Evolutionary conservation across 352 stramenopile species (phyloP), one percentile per base, ranked within the genome.

Genomic region (Peronosclerospora sorghi): DNA sequence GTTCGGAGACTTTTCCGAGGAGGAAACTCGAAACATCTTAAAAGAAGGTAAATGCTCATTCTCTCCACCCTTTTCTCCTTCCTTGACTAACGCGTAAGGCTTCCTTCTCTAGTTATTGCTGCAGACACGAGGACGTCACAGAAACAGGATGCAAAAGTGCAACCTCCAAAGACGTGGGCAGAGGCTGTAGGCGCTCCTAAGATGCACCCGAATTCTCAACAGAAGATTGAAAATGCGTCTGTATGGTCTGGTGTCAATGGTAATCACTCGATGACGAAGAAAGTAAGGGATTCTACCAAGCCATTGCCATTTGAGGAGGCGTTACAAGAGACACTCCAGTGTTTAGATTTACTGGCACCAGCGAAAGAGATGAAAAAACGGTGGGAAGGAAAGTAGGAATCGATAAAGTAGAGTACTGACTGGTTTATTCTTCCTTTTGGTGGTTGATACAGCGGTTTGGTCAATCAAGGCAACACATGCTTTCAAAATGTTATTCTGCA

Each of bases 401-500:
- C 5, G 15, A 28, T 24, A 15, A 17, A 10, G 14, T 13, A 17
- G 17, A 24, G 19, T 5, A 44, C 7, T 40, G 21, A 42, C 17
- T 40, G 7, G 34, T 28, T 24, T 24, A 21, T 20, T 56, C 13
- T 20, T 32, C 4, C 13, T 51, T 18, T 23, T 35, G 18, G 34
- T 35, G 21, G 2, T 43, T 51, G 36, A 14, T 51, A 13, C 28
- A 86, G 72, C 46, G 79, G 79, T 0, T 59, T 91, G 9, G 52
- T 88, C 53, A 91, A 91, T 45, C 79, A 91, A 44, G 79, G 79
- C 55, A 91, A 91, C 43, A 91, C 79, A 41, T 91, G 79, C 59
- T 91, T 91, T 57, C 79, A 91, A 62, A 91, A 91, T 45, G 79
- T 85, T 9, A 91, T 87, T 39, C 64, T 91, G 58, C 79, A 91